These are phyloP conservation scores for Tuber melanosporum DNA, from an alignment of 495 filamentous ascomycete species.

Conservation along the genomic window DNA sequence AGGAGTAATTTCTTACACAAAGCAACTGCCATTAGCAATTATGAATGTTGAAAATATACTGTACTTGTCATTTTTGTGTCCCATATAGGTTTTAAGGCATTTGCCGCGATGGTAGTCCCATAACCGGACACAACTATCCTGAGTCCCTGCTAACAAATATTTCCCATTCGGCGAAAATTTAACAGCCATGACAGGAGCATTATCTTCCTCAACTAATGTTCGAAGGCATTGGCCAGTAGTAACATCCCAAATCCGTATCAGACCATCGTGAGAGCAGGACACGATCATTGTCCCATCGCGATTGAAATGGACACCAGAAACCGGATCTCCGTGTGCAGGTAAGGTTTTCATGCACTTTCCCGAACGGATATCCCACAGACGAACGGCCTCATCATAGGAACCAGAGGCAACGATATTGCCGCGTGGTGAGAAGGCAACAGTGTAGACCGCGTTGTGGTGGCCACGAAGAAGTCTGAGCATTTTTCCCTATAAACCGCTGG, in stretches of 20 bases:
- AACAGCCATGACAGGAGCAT: constrained; percentile 81
- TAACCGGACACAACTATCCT: constrained; percentile 81
- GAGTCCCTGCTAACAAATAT: constrained; percentile 81
- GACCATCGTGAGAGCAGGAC: constrained; percentile 79
- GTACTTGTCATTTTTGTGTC: constrained; percentile 77
- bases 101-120: constrained; percentile 90
- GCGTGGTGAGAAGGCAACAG: constrained; percentile 87
- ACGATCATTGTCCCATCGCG: constrained; percentile 85
- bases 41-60: constrained; percentile 75
- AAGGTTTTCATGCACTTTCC: constrained; percentile 78
- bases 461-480: constrained; percentile 59
- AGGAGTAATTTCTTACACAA: constrained; percentile 51
- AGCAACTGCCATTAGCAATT: constrained; percentile 49
- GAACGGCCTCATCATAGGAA: constrained; percentile 94
- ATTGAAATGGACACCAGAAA: constrained; percentile 87
- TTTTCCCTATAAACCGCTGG: constrained; percentile 44
- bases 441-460: constrained; percentile 94
- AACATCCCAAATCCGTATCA: constrained; percentile 94
- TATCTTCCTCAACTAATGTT: constrained; percentile 93
- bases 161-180: constrained; percentile 90
- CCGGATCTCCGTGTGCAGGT: constrained; percentile 90
- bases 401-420: constrained; percentile 93
- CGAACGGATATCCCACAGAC: constrained; percentile 88
- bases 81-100: constrained; percentile 94
- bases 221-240: constrained; percentile 89